Percentiles rank a stretch among this genome's conserved stretches.
phyloP scores from a whole-genome alignment of 495 filamentous ascomycete species.

The Annulohypoxylon moriforme region DNA sequence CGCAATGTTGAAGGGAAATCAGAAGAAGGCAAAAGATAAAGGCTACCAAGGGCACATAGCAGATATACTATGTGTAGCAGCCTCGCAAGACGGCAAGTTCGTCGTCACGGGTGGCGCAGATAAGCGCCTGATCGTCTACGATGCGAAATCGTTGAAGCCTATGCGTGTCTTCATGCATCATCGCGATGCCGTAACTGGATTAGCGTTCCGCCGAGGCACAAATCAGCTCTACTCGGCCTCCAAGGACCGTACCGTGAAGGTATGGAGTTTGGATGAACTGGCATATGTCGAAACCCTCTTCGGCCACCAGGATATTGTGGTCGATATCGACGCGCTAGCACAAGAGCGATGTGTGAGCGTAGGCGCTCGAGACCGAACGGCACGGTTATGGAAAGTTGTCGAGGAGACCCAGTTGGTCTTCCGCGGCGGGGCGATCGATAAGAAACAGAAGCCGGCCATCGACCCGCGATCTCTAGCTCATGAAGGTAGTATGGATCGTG shows the following conservation, averaged over 20 bases:
- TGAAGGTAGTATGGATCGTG: constrained; percentile 89
- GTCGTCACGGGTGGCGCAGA: constrained; percentile 91
- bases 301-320: constrained; percentile 91
- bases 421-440: constrained; percentile 76
- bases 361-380: constrained; percentile 87
- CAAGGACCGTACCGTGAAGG: constrained; percentile 88
- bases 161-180: constrained; percentile 90
- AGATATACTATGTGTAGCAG: constrained; percentile 82
- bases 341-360: constrained; percentile 91
- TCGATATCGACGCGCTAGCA: constrained; percentile 82
- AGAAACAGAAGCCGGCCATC: constrained; percentile 60
- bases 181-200: constrained; percentile 82
- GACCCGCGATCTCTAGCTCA: constrained; percentile 59
- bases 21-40: constrained; percentile 68
- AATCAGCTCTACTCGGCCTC: constrained; percentile 92
- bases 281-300: constrained; percentile 96
- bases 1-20: constrained; percentile 71
- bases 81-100: constrained; percentile 87
- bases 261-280: constrained; percentile 78
- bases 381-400: constrained; percentile 95
- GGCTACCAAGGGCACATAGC: constrained; percentile 79
- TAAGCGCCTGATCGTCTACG: constrained; percentile 85
- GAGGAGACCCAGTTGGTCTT: constrained; percentile 97
- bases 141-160: constrained; percentile 78
- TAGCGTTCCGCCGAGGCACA: constrained; percentile 87